Conservation (phyloP, 1,139 yeast genomes). For the Hyphopichia khmerensis region DNA sequence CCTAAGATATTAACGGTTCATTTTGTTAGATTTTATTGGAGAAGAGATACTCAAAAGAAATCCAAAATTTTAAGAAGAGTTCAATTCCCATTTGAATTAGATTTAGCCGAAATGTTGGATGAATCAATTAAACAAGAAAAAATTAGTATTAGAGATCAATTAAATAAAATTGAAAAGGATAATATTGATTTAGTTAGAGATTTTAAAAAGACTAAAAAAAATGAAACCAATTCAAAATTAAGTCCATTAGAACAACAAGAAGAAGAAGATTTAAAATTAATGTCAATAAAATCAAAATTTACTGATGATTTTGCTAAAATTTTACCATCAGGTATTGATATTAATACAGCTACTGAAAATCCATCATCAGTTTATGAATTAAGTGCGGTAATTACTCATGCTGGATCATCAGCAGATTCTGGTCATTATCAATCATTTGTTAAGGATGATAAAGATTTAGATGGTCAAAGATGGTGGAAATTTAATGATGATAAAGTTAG, state of each 20-base stretch:
- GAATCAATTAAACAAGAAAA: constrained; percentile 67
- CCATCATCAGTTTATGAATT: constrained; percentile 87
- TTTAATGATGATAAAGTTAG: constrained; percentile 94
- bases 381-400: constrained; percentile 83
- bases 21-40: constrained; percentile 94
- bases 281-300: constrained; percentile 46
- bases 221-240: constrained; percentile 30
- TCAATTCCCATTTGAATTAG: constrained; percentile 90
- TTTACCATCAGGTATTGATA: constrained; percentile 32
- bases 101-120: constrained; percentile 81
- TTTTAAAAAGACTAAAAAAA: constrained; percentile 61
- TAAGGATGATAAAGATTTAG: constrained; percentile 61
- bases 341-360: constrained; percentile 60
- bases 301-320: constrained; percentile 39
- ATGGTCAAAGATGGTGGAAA: constrained; percentile 84
- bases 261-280: constrained; percentile 48
- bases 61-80: constrained; percentile 93
- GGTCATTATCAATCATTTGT: constrained; percentile 96
- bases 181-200: constrained; percentile 72
- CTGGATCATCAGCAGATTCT: constrained; percentile 94
- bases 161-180: constrained; percentile 75
- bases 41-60: constrained; percentile 85
- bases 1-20: constrained; percentile 90
- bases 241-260: constrained; percentile 43
- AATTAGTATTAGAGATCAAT: constrained; percentile 70